Base-by-base conservation (phyloP, 2,329 filamentous ascomycete species). In the Triangularia setosa region DNA sequence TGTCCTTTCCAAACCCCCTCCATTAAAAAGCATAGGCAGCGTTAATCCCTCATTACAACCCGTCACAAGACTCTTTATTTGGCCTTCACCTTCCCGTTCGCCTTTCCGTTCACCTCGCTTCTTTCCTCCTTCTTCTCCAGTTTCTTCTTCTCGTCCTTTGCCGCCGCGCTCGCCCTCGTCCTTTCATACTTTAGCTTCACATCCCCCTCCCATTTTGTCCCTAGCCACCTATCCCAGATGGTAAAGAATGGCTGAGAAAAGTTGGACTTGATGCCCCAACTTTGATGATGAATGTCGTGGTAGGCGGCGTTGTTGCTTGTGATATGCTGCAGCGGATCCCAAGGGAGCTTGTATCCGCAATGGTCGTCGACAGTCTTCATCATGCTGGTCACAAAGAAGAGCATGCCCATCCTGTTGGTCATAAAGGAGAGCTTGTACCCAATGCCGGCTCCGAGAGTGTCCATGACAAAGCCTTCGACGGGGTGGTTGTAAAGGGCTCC, bases 331-430 rank as follows among this genome's bases (percentile, higher is more conserved):
- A 98, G 82, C 1, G 94, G 94, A 76, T 99, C 95, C 87, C 90
- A 98, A 1, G 95, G 95, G 67, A 99, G 89, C n/a, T 87, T 84
- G 75, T 98, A 99, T 69, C 95, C 95, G 77, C 94, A 97, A 80
- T 99, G 95, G 75, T 99, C 95, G 73, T 97, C 93, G 25, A 98
- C 92, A 0, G 95, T 98, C 83, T 99, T 99, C 81, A 97, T 87
- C 7, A 92, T 96, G 30, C 91, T 94, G 76, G 87, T 85, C 59
- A 89, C 89, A 78, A 97, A 98, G 81, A 97, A 97, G 77, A 87
- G 85, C 81, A 97, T 93, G 71, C 89, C 90, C 77, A 96, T 92
- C 61, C 93, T 88, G 58, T 89, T 83, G n/a, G 87, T 92, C 90
- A 98, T 90, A 66, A 90, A 84, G 0, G 91, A 87, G 12, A 90